Base-by-base conservation (phyloP, 2,329 filamentous ascomycete species). In the Teratosphaeria destructans region DNA sequence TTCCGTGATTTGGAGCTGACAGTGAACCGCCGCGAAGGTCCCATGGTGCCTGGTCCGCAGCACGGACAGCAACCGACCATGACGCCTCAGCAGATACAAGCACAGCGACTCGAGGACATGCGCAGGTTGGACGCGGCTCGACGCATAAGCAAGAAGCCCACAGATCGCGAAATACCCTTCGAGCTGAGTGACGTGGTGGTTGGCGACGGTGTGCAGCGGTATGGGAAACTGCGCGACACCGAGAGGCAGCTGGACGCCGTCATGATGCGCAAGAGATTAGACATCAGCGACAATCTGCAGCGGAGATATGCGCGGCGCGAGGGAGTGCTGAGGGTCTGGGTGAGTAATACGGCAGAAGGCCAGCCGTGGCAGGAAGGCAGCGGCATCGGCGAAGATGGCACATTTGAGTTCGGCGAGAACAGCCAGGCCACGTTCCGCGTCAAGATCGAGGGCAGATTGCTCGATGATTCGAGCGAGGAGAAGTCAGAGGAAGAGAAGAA, bases 111-210 rank as follows among this genome's bases (percentile, higher is more conserved):
- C 60, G 76, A 75, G 62, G 74, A 75, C 55, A 66, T 73, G 59
- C 69, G 71, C 43, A 67, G 69, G 47, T 75, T 80, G 64, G 83
- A 84, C 53, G 81, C 79, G 65, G 80, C 84, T 63, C 90, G 92
- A 74, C 85, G 91, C 62, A 85, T 90, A 66, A 90, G 89, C 70
- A 85, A 86, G 71, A 95, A 93, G 75, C 94, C 94, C 1, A 96
- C 91, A 60, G 94, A 99, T 75, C 95, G 90, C 80, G 94, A 90
- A 68, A 85, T 99, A 29, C 92, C 94, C 47, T 92, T 97, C 64
- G 91, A 90, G 59, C 63, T 72, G 34, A 82, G 96, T 53, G 92
- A 95, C 67, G 83, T 88, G 64, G 84, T 90, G 62, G 85, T 95
- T 64, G 90, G 89, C 63, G 89, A 95, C 72, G 87, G 88, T 47